Evolutionary conservation across 192 early-diverging fungal species (phyloP).

Genomic region (Podila verticillata): DNA sequence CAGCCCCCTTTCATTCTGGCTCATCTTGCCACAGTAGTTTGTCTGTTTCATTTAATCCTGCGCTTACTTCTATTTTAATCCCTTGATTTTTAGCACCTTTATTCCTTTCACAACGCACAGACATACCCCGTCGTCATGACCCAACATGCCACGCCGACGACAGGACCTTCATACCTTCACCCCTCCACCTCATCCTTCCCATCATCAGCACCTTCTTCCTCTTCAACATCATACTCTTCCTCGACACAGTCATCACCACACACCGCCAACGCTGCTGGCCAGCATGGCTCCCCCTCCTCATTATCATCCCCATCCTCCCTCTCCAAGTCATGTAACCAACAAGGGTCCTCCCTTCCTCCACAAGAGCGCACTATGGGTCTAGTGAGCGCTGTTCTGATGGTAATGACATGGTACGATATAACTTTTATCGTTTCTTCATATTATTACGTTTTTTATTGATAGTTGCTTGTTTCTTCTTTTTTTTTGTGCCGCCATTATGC

Average conservation of each 20-base stretch:
- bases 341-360: background rate
- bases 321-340: background rate
- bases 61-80: no score
- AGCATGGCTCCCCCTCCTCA: background rate
- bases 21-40: no score
- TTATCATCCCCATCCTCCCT: background rate
- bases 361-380: constrained; percentile 44
- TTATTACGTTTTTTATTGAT: background rate
- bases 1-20: no score
- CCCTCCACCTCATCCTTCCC: background rate
- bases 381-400: constrained; percentile 52
- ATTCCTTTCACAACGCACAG: no score
- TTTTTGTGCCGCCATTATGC: background rate
- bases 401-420: constrained; percentile 48
- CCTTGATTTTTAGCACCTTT: no score
- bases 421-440: background rate
- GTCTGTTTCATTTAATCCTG: no score
- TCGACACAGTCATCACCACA: background rate
- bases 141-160: background rate
- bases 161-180: background rate
- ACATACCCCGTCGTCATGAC: background rate
- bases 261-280: background rate
- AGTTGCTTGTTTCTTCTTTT: background rate
- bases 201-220: constrained; percentile 1
- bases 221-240: background rate